Evolutionary conservation across 2,329 filamentous ascomycete genomes (phyloP).

Genomic region (Dothistroma septosporum): DNA sequence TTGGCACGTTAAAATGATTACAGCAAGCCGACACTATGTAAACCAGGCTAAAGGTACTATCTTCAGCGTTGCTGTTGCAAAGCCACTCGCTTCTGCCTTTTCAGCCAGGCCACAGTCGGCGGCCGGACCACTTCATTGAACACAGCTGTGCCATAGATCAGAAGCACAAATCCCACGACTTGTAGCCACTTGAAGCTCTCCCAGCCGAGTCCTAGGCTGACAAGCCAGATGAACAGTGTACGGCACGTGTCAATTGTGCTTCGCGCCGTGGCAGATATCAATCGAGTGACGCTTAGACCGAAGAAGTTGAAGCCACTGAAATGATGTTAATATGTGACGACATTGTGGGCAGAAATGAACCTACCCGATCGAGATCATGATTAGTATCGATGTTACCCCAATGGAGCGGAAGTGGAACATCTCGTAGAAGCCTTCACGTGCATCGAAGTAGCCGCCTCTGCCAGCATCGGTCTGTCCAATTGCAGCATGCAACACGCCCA

Average conservation of each 20-base stretch:
- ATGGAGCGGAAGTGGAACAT: constrained; percentile 69
- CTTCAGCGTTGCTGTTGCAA: background rate
- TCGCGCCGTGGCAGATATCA: constrained; percentile 84
- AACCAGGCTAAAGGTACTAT: background rate
- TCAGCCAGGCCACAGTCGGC: constrained; percentile 46
- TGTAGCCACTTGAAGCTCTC: constrained; percentile 98
- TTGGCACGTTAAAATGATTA: background rate
- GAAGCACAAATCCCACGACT: constrained; percentile 76
- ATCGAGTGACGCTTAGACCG: constrained; percentile 84
- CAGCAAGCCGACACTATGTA: background rate
- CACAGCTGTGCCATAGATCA: constrained; percentile 94
- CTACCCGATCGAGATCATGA: constrained; percentile 97
- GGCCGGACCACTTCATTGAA: constrained; percentile 93
- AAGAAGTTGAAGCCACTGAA: constrained; percentile 96
- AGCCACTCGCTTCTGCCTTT: constrained; percentile 22
- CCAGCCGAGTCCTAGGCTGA: constrained; percentile 89
- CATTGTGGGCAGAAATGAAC: constrained; percentile 32
- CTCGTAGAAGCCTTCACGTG: constrained; percentile 77
- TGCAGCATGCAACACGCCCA: constrained; percentile 72
- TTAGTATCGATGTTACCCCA: constrained; percentile 72
- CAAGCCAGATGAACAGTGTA: constrained; percentile 96
- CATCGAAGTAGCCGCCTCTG: constrained; percentile 81
- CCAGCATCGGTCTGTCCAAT: constrained; percentile 73
- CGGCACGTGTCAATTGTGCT: constrained; percentile 97
- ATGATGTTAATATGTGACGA: constrained; percentile 14